Percentiles rank a stretch among this genome's conserved stretches.
Conservation (phyloP, 768 basidiomycete species). For the Leccinum fibrillosum region DNA sequence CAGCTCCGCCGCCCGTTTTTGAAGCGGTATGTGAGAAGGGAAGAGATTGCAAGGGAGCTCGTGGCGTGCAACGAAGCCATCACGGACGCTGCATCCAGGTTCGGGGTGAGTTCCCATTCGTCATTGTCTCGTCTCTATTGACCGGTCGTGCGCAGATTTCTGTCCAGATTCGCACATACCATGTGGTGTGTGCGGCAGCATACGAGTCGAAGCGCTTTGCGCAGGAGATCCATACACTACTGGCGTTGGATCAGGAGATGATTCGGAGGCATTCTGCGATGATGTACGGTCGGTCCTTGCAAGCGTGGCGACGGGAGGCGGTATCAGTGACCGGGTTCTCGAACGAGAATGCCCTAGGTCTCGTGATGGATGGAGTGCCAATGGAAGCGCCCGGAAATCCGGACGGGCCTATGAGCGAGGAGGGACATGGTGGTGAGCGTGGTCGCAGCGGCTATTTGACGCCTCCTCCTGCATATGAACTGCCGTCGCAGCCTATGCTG, state of each 20-base stretch:
- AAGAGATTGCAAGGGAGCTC: conserved; percentile 60
- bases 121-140: background rate
- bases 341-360: conserved; percentile 10
- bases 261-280: conserved; percentile 12
- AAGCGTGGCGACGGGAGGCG: background rate
- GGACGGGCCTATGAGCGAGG: background rate
- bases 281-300: conserved; percentile 3
- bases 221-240: conserved; percentile 17
- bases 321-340: background rate
- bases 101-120: conserved; percentile 17
- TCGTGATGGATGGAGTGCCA: background rate
- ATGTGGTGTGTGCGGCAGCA: conserved; percentile 42
- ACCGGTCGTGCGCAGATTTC: conserved; percentile 31
- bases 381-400: background rate
- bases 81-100: conserved; percentile 39
- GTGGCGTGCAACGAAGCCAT: conserved; percentile 49
- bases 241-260: conserved; percentile 18
- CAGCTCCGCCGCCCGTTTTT: conserved; percentile 70
- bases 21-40: conserved; percentile 73
- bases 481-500: background rate
- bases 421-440: background rate
- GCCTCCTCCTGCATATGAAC: conserved; percentile 9
- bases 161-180: conserved; percentile 53
- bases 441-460: background rate
- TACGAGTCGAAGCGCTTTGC: conserved; percentile 21